phyloP scores from a whole-genome alignment of 768 basidiomycete species.

The Russula griseocarnosa region DNA sequence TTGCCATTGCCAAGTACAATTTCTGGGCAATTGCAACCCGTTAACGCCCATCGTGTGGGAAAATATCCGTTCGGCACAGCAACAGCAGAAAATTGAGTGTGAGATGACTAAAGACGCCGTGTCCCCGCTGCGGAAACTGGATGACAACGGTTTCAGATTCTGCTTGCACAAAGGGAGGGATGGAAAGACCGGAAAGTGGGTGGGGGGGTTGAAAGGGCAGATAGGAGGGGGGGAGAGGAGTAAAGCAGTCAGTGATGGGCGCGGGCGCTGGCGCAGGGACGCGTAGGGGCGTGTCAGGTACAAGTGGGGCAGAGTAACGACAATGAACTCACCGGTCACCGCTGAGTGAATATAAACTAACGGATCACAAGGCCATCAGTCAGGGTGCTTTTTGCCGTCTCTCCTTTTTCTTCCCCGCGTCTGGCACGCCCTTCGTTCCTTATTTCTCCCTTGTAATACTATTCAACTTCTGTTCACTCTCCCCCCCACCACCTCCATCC shows the following conservation, averaged over 20 bases:
- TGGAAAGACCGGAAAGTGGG: background rate
- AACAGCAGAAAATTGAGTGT: background rate
- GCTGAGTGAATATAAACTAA: background rate
- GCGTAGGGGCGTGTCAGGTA: background rate
- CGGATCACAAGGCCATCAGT: constrained; percentile 1
- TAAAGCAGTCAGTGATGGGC: no score
- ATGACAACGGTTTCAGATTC: no score
- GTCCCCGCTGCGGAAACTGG: background rate
- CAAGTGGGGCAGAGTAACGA: background rate
- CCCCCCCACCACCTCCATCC: background rate
- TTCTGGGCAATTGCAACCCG: background rate
- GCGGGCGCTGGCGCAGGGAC: no score
- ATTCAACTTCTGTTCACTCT: background rate
- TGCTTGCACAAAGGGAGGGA: background rate
- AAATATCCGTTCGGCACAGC: background rate
- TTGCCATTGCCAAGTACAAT: background rate
- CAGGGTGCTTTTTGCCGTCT: background rate
- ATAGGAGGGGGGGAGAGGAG: no score
- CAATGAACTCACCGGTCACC: background rate
- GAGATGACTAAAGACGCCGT: background rate
- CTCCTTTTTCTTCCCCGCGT: constrained; percentile 19
- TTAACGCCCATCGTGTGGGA: background rate
- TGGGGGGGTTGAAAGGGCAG: background rate
- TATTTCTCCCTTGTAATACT: background rate
- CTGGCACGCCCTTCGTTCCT: constrained; percentile 28